phyloP scores from a whole-genome alignment of 805 yeast species.

The Debaryomyces tyrocola region DNA sequence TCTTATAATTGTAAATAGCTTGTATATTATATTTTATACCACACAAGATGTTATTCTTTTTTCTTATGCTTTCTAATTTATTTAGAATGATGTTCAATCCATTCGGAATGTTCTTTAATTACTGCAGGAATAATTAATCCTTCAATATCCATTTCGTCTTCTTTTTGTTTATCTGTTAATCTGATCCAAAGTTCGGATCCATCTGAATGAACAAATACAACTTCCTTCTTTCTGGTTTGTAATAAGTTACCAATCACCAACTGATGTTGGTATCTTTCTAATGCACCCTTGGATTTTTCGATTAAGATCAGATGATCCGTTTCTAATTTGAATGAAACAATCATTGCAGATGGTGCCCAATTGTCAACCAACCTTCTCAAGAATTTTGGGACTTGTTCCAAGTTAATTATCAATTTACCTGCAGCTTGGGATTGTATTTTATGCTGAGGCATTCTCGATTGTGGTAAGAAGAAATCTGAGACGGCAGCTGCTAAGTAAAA shows the following conservation, averaged over 20 bases:
- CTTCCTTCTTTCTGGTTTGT: slow-evolving; percentile 85
- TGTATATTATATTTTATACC: neutral
- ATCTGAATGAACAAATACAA: slow-evolving; percentile 72
- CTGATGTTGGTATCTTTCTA: slow-evolving; percentile 86
- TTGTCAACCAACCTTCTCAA: slow-evolving; percentile 80
- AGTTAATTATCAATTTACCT: slow-evolving; percentile 77
- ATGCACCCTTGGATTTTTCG: slow-evolving; percentile 74
- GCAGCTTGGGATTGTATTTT: slow-evolving; percentile 84
- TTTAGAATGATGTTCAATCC: slow-evolving; percentile 44
- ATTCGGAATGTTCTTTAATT: slow-evolving; percentile 56
- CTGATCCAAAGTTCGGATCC: slow-evolving; percentile 49
- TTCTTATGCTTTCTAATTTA: neutral
- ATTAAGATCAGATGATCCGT: slow-evolving; percentile 75
- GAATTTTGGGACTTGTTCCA: slow-evolving; percentile 96
- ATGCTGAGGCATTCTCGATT: slow-evolving; percentile 83
- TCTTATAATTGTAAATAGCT: slow-evolving; percentile 35
- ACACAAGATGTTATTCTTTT: neutral
- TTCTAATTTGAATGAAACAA: slow-evolving; percentile 90
- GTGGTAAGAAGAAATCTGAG: slow-evolving; percentile 91
- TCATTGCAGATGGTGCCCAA: slow-evolving; percentile 96
- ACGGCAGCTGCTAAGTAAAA: slow-evolving; percentile 97
- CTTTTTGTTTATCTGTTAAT: slow-evolving; percentile 42
- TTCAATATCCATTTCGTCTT: slow-evolving; percentile 64
- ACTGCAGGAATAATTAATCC: slow-evolving; percentile 78
- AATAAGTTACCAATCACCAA: slow-evolving; percentile 90